Evolutionary conservation across 305 asterid genomes (phyloP).

Genomic region (Fraxinus platypoda): DNA sequence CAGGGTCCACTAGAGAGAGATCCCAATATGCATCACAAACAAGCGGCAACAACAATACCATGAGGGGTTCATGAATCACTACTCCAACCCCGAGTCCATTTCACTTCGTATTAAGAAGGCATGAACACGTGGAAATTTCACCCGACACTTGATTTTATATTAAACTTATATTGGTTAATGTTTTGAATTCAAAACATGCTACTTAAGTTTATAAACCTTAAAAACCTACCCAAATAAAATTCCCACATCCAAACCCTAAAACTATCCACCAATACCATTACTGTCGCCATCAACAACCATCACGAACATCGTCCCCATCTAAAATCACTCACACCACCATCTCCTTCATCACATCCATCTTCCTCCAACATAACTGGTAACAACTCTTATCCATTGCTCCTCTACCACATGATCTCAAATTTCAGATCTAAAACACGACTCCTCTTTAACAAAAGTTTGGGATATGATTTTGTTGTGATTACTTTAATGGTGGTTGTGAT

Average conservation of each 20-base stretch:
- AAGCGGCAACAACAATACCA: background rate
- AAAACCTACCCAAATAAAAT: background rate
- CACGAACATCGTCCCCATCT: background rate
- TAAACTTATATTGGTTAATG: background rate
- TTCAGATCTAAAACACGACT: background rate
- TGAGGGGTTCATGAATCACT: background rate
- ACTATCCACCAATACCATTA: background rate
- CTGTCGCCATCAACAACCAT: background rate
- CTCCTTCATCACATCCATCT: background rate
- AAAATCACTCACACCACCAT: background rate
- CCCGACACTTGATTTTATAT: background rate
- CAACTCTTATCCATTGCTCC: background rate
- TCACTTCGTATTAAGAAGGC: background rate
- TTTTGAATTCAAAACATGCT: background rate
- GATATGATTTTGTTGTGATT: background rate
- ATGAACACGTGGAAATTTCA: background rate
- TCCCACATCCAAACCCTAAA: background rate
- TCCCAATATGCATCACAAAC: background rate
- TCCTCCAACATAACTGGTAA: background rate
- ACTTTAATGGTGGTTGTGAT: background rate
- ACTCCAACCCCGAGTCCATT: background rate
- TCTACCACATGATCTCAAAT: background rate
- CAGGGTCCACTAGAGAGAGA: background rate
- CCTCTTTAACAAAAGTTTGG: background rate
- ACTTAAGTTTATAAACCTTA: background rate